Evolutionary conservation across 2,329 filamentous ascomycete genomes (phyloP).

Genomic region (Torrubiella hemipterigena): DNA sequence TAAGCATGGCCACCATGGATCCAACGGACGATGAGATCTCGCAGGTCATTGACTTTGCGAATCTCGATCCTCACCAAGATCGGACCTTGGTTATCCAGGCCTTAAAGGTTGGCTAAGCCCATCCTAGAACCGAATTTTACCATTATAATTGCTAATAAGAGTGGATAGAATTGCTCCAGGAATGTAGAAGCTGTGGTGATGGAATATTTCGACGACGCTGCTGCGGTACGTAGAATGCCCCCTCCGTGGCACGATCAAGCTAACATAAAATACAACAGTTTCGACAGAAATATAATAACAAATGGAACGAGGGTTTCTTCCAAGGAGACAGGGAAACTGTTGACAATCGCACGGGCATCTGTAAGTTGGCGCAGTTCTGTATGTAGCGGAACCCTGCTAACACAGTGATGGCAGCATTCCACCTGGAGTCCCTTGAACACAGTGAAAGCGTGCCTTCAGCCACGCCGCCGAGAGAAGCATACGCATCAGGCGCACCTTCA

Average conservation of each 20-base stretch:
- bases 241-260: conserved; percentile 4
- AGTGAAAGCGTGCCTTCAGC: conserved; percentile 29
- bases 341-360: conserved; percentile 27
- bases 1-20: conserved; percentile 20
- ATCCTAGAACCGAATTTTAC: too few species aligned
- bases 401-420: conserved; percentile 33
- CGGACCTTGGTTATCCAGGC: conserved; percentile 26
- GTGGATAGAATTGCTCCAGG: conserved; percentile 25
- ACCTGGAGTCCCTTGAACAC: conserved; percentile 40
- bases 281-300: conserved; percentile 29
- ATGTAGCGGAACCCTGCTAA: not conserved
- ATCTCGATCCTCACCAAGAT: conserved; percentile 22
- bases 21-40: conserved; percentile 23
- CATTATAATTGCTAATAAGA: conserved; percentile 4
- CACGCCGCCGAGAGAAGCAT: conserved; percentile 26
- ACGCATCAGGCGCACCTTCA: conserved; percentile 37
- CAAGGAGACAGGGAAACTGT: conserved; percentile 21
- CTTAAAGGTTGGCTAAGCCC: conserved; percentile 22
- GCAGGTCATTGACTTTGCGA: conserved; percentile 29
- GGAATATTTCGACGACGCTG: conserved; percentile 38
- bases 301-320: conserved; percentile 45
- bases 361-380: conserved; percentile 18
- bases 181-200: conserved; percentile 35
- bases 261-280: conserved; percentile 21
- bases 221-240: not conserved